Base-by-base conservation (phyloP, 2,329 filamentous ascomycete genomes). In the Fusarium albosuccineum region DNA sequence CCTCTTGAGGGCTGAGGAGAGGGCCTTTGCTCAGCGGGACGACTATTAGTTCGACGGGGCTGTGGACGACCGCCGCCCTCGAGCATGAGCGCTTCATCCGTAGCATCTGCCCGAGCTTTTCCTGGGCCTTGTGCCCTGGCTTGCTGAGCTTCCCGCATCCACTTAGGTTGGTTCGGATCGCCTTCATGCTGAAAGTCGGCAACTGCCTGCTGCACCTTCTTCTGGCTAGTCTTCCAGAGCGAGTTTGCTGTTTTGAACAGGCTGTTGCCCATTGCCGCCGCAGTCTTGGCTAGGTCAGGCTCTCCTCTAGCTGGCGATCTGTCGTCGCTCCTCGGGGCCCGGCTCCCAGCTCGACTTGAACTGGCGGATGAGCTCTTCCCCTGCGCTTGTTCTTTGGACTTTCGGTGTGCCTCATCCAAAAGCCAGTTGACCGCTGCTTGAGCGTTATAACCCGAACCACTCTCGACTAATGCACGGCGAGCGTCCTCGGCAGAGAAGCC, bases 201-300 rank as follows among this genome's bases (percentile, higher is more conserved):
- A 34, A 98, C 92, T 5, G 93, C 95, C 78, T 96, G 93, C 73
- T 97, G 93, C 60, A 98, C 87, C 76, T 93, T 94, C 79, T 97
- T 99, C 75, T 94, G 93, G 0, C 95, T 90, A 4, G 92, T 92
- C 76, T 97, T 99, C 96, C 96, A 99, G 1, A 98, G 81, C 1
- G 93, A 95, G 70, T 97, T 97, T 2, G 96, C 96, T 3, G 94
- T 96, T 77, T 99, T 99, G 78, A 98, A 89, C 11, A 99, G 80
- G 64, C 87, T 97, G 44, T 83, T 93, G 1, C 96, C 92, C 74
- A 98, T 85, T 34, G 94, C 91, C 6, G 93, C 89, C 3, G 95
- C 95, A 42, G 91, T 86, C 74, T 95, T 93, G 14, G 92, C 84
- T 57, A 97, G 85, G 71, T 97, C 95, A 54, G 85, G 89, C 2